Conservation (phyloP, 75 land plant genomes). For the Ceratopteris richardii region DNA sequence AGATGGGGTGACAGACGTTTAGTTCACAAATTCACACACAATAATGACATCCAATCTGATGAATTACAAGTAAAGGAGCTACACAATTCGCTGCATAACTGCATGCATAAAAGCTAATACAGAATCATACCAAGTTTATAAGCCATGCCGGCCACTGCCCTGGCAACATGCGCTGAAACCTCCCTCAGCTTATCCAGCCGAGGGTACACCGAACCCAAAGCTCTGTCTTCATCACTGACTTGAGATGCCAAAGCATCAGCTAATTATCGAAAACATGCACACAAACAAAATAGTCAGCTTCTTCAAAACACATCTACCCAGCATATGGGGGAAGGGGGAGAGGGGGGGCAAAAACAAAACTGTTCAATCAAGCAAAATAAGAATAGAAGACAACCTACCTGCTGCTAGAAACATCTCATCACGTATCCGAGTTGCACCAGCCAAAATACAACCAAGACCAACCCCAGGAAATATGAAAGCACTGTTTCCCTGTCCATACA, state of each 20-base stretch:
- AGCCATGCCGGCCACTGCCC: conserved; percentile 23
- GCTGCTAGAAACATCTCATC: conserved; percentile 42
- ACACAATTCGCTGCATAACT: too few species aligned
- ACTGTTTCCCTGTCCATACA: conserved; percentile 31
- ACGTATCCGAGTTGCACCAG: conserved; percentile 22
- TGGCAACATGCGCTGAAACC: conserved; percentile 20
- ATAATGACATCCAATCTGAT: too few species aligned
- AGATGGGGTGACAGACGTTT: too few species aligned
- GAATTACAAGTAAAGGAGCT: too few species aligned
- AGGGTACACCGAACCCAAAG: conserved; percentile 18
- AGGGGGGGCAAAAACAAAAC: too few species aligned
- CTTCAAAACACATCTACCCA: too few species aligned
- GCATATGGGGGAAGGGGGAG: too few species aligned
- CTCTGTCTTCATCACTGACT: conserved; percentile 26
- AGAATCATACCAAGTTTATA: conserved; percentile 22
- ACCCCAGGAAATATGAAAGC: conserved; percentile 32
- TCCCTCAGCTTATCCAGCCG: conserved; percentile 17
- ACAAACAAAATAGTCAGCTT: too few species aligned
- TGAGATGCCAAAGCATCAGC: conserved; percentile 21
- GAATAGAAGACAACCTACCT: conserved; percentile 16
- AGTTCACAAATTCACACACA: too few species aligned
- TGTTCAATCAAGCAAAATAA: neutral
- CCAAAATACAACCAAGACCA: conserved; percentile 21
- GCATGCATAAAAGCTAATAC: too few species aligned
- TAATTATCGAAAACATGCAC: too few species aligned